Percentiles rank a stretch among this genome's conserved stretches.
These are phyloP conservation scores for Hypoxylon rickii DNA, from an alignment of 495 filamentous ascomycete genomes.

Conservation along the genomic window DNA sequence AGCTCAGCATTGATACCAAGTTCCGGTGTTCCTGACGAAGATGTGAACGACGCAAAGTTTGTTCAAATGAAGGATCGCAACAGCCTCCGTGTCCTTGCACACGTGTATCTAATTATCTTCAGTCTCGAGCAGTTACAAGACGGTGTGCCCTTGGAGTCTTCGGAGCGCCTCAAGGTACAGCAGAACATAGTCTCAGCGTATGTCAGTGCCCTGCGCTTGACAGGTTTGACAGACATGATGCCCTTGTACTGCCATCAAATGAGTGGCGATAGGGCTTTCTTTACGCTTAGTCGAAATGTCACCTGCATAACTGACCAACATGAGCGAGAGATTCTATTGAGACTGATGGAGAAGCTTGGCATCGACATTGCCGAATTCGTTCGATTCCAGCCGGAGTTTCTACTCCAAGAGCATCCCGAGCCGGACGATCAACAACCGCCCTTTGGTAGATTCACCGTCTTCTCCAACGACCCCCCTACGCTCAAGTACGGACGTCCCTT, in stretches of 20 bases:
- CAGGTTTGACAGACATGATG: conserved; percentile 71
- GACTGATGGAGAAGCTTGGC: conserved; percentile 62
- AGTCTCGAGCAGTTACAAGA: conserved; percentile 58
- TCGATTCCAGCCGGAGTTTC: conserved; percentile 57
- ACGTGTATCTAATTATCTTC: conserved; percentile 56
- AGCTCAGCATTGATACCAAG: conserved; percentile 57
- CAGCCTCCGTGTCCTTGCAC: conserved; percentile 63
- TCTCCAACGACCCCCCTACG: conserved; percentile 48
- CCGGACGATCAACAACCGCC: conserved; percentile 31
- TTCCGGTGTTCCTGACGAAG: conserved; percentile 33
- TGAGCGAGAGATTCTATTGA: conserved; percentile 60
- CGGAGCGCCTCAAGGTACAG: conserved; percentile 40
- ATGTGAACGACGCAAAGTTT: conserved; percentile 46
- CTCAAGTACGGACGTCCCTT: conserved; percentile 55
- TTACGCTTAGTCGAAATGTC: conserved; percentile 60
- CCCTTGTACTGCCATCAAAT: conserved; percentile 87
- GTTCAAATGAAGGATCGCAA: conserved; percentile 59
- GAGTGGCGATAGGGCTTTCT: conserved; percentile 50
- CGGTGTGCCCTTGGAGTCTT: conserved; percentile 42
- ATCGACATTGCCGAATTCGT: conserved; percentile 56
- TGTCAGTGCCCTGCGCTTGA: conserved; percentile 72
- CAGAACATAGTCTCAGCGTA: conserved; percentile 80
- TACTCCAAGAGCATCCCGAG: conserved; percentile 48
- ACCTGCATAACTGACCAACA: conserved; percentile 54
- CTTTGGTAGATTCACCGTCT: conserved; percentile 53